Base-by-base conservation (phyloP, 352 stramenopile species). In the Globisporangium nagaii region DNA sequence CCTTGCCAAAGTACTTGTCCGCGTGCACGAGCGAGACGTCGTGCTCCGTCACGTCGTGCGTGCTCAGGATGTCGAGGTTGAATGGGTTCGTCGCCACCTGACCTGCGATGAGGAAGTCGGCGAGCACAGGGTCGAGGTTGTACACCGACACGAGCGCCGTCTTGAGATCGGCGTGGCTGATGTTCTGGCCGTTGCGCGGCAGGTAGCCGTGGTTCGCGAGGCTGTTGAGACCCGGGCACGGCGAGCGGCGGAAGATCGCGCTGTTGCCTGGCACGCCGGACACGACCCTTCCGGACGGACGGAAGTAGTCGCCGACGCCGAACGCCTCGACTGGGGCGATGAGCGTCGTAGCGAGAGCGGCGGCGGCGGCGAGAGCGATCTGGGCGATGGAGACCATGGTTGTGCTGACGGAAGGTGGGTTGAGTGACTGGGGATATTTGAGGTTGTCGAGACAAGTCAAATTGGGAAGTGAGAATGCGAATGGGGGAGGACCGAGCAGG, bases 21-120 rank as follows among this genome's bases (percentile, higher is more conserved):
- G 60, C 54, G 62, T 81, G 76, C 10, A 75, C 55, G 27, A 87
- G 69, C 36, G 76, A 87, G 3, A 51, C 63, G 44, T 78, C 69
- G 56, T 78, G 69, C 47, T 78, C 66, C 17, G 69, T 61, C 8
- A 65, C 48, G 54, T 79, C 71, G 66, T 87, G 73, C 0, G 43
- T 53, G 48, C 50, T 43, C 13, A 75, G 60, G 8, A 50, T 17
- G 53, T 54, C 40, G 20, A 75, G 45, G 35, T 32, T 39, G 31
- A 58, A 35, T 10, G 59, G 37, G 5, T 48, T 19, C 0, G 51
- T 55, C 10, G n/a, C n/a, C n/a, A n/a, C n/a, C n/a, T n/a, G n/a
- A 66, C 24, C 15, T 37, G 35, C 22, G 20, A 45, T 8, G 61
- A 34, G 10, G 66, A 51, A 12, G 42, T 5, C 1, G 22, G 47